Percentiles rank a stretch among this genome's conserved stretches.
Evolutionary conservation across 164 flowering plant species (phyloP).

Genomic region (Stephania japonica): DNA sequence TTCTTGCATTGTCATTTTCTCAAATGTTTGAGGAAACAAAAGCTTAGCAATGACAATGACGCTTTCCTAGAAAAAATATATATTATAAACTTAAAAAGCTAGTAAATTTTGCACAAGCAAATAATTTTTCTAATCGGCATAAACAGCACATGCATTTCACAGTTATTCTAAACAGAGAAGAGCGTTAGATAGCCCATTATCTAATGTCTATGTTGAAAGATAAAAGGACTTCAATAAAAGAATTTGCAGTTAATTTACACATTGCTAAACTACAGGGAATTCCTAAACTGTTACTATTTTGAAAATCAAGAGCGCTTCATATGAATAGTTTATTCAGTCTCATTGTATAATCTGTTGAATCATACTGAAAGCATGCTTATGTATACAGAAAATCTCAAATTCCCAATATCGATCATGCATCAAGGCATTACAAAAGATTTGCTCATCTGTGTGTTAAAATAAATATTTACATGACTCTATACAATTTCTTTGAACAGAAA

Average conservation of each 20-base stretch:
- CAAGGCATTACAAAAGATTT: no score
- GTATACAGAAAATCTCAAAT: no score
- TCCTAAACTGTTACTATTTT: neutral
- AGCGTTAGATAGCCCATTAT: neutral
- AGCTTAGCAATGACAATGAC: constrained; percentile 61
- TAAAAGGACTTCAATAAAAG: neutral
- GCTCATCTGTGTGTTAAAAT: no score
- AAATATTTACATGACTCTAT: no score
- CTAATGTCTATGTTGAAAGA: neutral
- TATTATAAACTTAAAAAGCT: neutral
- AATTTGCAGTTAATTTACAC: no score
- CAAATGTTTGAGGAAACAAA: constrained; percentile 81
- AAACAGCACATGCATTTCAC: neutral
- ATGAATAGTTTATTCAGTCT: neutral
- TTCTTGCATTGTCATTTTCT: constrained; percentile 70
- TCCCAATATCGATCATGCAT: no score
- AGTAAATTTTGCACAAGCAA: neutral
- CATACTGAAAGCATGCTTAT: no score
- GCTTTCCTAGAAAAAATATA: constrained; percentile 58
- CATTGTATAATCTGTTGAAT: no score
- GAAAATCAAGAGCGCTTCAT: neutral
- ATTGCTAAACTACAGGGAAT: neutral
- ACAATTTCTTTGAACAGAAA: no score
- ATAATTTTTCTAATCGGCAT: neutral
- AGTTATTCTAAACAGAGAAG: neutral